phyloP scores from a whole-genome alignment of 2,329 filamentous ascomycete species.

The Cladosporium colombiae region DNA sequence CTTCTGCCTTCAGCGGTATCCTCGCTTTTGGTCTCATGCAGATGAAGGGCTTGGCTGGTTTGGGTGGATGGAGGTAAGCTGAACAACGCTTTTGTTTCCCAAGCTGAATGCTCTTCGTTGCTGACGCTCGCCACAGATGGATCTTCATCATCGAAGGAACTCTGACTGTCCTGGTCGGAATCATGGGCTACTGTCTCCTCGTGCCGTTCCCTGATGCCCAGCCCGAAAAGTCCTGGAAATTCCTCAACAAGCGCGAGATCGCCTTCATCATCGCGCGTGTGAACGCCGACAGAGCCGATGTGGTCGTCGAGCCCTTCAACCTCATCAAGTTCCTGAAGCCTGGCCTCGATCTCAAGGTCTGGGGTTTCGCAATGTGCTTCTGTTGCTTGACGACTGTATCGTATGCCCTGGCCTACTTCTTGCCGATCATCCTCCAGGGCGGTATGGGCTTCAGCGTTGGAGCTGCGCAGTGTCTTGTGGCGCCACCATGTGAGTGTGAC shows the following conservation, averaged over 20 bases:
- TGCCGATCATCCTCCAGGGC: slow-evolving; percentile 68
- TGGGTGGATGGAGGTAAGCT: slow-evolving; percentile 47
- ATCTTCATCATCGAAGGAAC: slow-evolving; percentile 46
- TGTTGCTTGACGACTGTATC: slow-evolving; percentile 68
- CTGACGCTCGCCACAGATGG: slow-evolving; percentile 43
- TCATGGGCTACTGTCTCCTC: slow-evolving; percentile 19
- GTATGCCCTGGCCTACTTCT: slow-evolving; percentile 74
- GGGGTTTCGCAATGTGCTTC: slow-evolving; percentile 57
- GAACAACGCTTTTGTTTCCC: background rate
- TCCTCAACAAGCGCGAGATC: slow-evolving; percentile 33
- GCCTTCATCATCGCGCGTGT: slow-evolving; percentile 23
- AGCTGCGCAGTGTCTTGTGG: slow-evolving; percentile 68
- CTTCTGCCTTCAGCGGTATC: slow-evolving; percentile 52
- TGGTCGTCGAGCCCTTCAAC: slow-evolving; percentile 19
- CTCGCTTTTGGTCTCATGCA: slow-evolving; percentile 39
- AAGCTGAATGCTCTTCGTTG: background rate
- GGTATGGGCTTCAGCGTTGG: slow-evolving; percentile 62
- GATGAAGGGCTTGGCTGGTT: slow-evolving; percentile 50
- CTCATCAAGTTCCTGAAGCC: slow-evolving; percentile 49
- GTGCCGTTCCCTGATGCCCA: slow-evolving; percentile 24
- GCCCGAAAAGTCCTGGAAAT: slow-evolving; percentile 33
- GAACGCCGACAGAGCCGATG: slow-evolving; percentile 21
- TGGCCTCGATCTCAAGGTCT: slow-evolving; percentile 54
- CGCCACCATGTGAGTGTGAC: slow-evolving; percentile 60
- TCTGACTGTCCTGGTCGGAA: slow-evolving; percentile 21